Percentiles rank a stretch among this genome's conserved stretches.
These are phyloP conservation scores for Dothideomycetes sp. DNA, from an alignment of 2,329 filamentous ascomycete species.

Conservation along the genomic window DNA sequence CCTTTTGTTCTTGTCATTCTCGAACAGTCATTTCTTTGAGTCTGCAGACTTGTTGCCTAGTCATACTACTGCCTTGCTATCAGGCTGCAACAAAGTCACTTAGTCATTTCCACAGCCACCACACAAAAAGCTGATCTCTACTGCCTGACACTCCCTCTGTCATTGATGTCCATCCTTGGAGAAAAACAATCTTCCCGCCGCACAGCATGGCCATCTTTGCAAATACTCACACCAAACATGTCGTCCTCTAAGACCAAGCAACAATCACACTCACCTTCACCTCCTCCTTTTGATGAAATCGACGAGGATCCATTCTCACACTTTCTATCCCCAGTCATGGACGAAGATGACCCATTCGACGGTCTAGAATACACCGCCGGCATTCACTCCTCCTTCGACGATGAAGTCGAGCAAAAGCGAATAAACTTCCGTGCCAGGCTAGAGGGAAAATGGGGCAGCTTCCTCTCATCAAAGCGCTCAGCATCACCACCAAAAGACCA, in stretches of 20 bases:
- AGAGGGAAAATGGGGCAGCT: conserved; percentile 32
- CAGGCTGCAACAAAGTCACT: too few species aligned
- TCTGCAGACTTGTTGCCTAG: too few species aligned
- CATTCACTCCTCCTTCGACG: conserved; percentile 20
- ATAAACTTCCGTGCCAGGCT: conserved; percentile 32
- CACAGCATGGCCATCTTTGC: conserved; percentile 16
- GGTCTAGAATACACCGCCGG: conserved; percentile 31
- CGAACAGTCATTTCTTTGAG: conserved; percentile 1
- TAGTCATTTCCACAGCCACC: too few species aligned
- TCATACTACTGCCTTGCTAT: too few species aligned
- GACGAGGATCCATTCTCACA: conserved; percentile 36
- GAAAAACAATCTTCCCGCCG: conserved; percentile 14
- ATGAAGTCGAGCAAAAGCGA: conserved; percentile 20
- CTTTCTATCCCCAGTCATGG: conserved; percentile 33
- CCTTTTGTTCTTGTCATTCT: neutral
- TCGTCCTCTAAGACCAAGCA: too few species aligned
- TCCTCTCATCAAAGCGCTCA: conserved; percentile 20
- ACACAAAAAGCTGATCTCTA: conserved; percentile 1
- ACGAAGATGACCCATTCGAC: conserved; percentile 32
- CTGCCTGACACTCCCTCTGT: conserved; percentile 2
- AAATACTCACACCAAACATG: conserved; percentile 14
- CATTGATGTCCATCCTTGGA: conserved; percentile 14
- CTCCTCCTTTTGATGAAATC: conserved; percentile 25
- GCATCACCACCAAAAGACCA: conserved; percentile 18
- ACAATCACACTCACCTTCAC: conserved; percentile 2